A percentile compares a stretch with the other conserved stretches of the same genome.
These are phyloP conservation scores for Ogataea wickerhamii DNA, from an alignment of 805 yeast genomes.

Conservation along the genomic window DNA sequence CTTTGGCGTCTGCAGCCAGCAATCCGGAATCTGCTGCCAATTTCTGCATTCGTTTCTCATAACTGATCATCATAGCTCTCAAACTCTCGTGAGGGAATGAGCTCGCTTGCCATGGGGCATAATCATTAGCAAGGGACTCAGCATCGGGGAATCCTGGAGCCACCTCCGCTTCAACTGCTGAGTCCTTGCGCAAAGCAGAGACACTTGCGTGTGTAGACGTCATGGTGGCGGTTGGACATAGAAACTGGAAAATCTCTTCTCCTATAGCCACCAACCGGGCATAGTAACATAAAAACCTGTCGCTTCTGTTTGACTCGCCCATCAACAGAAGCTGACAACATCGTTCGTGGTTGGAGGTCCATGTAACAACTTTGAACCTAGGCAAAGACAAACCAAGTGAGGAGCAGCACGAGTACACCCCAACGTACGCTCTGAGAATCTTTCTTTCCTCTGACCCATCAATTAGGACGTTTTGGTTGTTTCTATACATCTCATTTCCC, in stretches of 20 bases:
- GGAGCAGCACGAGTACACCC: conserved; percentile 50
- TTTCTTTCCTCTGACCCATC: conserved; percentile 33
- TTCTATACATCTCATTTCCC: conserved; percentile 35
- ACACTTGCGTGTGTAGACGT: background rate
- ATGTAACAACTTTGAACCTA: conserved; percentile 45
- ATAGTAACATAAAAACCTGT: conserved; percentile 42
- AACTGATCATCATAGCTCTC: conserved; percentile 34
- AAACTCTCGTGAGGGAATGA: conserved; percentile 23
- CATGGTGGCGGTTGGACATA: conserved; percentile 29
- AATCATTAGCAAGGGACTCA: background rate
- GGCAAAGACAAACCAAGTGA: conserved; percentile 49
- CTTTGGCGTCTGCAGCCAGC: conserved; percentile 33
- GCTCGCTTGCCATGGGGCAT: conserved; percentile 6
- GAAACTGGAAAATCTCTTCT: conserved; percentile 44
- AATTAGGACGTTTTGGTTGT: conserved; percentile 23
- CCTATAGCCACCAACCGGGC: conserved; percentile 45
- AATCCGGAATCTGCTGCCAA: conserved; percentile 40
- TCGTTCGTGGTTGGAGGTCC: conserved; percentile 44
- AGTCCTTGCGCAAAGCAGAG: conserved; percentile 2
- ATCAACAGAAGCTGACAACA: conserved; percentile 32
- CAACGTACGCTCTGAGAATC: conserved; percentile 41
- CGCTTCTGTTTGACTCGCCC: conserved; percentile 38
- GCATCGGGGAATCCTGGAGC: background rate
- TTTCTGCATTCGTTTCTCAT: conserved; percentile 39
- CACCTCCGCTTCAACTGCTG: background rate